Evolutionary conservation across 1,284 basidiomycete species (phyloP).

Genomic region (Rhodotorula sp.): DNA sequence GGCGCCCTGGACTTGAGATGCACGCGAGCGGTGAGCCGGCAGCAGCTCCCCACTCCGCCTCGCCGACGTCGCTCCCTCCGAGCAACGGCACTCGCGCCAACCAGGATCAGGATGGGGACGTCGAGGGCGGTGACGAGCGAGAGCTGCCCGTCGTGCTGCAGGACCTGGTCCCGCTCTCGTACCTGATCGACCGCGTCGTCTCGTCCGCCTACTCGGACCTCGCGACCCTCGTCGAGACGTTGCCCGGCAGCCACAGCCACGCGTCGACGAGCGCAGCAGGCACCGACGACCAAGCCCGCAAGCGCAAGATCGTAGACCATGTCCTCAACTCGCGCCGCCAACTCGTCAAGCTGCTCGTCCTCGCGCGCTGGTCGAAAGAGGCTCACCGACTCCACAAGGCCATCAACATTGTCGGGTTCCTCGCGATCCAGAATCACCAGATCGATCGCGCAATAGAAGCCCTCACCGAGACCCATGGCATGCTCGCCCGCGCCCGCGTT

Average conservation of each 20-base stretch:
- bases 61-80: not conserved
- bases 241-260: constrained; percentile 45
- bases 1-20: too few species aligned
- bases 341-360: constrained; percentile 80
- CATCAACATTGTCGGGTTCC: constrained; percentile 81
- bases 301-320: constrained; percentile 78
- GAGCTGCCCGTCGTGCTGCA: constrained; percentile 73
- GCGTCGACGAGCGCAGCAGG: constrained; percentile 69
- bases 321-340: constrained; percentile 84
- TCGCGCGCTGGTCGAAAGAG: constrained; percentile 77
- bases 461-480: constrained; percentile 64
- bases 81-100: not conserved
- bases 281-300: constrained; percentile 67
- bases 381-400: constrained; percentile 75
- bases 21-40: too few species aligned
- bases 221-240: constrained; percentile 75
- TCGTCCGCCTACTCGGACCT: constrained; percentile 80
- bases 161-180: constrained; percentile 70
- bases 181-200: constrained; percentile 69
- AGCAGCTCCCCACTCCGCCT: not conserved
- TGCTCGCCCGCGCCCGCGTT: constrained; percentile 58
- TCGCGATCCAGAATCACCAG: constrained; percentile 77
- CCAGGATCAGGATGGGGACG: too few species aligned
- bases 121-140: constrained; percentile 55
- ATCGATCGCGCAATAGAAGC: constrained; percentile 68